Conservation (phyloP, 176 grass and related monocot species). For the Luzula sylvatica region DNA sequence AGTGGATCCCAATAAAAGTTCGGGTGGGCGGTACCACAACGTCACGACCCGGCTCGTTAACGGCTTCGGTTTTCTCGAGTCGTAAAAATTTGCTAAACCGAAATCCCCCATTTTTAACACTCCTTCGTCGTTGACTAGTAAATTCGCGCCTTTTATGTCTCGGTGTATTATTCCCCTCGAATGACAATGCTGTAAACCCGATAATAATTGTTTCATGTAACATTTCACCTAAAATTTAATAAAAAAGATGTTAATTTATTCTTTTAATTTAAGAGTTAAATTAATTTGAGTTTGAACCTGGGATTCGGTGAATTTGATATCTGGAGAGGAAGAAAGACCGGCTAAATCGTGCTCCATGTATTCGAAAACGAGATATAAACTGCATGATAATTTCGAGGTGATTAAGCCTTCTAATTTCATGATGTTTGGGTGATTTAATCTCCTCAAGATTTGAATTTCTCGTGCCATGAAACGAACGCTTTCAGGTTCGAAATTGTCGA, state of each 20-base stretch:
- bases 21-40: constrained; percentile 94
- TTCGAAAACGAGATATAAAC: constrained; percentile 95
- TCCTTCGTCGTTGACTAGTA: constrained; percentile 84
- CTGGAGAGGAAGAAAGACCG: constrained; percentile 73
- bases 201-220: constrained; percentile 85
- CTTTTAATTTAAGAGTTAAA: background rate
- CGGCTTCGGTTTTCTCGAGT: constrained; percentile 42
- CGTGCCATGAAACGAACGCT: constrained; percentile 94
- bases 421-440: constrained; percentile 87
- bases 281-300: constrained; percentile 43
- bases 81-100: constrained; percentile 80
- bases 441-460: constrained; percentile 89
- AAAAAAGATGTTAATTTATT: constrained; percentile 8
- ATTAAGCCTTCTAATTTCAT: constrained; percentile 96
- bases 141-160: constrained; percentile 95
- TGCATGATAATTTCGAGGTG: constrained; percentile 73
- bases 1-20: constrained; percentile 85
- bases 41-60: constrained; percentile 96
- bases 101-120: constrained; percentile 97
- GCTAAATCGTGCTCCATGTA: constrained; percentile 99
- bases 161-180: constrained; percentile 64
- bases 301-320: constrained; percentile 74
- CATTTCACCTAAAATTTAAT: constrained; percentile 66
- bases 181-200: constrained; percentile 80
- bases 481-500: constrained; percentile 92